Percentiles rank a stretch among this genome's conserved stretches.
Evolutionary conservation across 306 rosid species (phyloP).

Genomic region (Morella rubra): DNA sequence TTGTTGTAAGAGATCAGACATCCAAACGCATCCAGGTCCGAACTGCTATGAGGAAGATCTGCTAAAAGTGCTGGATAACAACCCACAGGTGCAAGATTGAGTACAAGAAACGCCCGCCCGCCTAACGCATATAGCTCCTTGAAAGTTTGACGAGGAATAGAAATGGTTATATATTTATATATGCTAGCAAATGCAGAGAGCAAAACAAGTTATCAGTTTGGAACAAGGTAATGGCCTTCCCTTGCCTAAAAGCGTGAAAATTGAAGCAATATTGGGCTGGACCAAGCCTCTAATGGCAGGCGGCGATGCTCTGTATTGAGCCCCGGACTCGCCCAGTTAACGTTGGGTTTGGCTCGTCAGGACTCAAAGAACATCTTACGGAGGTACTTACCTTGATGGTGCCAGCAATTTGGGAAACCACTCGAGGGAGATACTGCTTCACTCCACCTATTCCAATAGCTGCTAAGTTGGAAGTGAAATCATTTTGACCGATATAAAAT

Average conservation of each 20-base stretch:
- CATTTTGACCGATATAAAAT: conserved; percentile 88
- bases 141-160: conserved; percentile 20
- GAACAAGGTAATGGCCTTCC: neutral
- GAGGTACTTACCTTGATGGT: conserved; percentile 56
- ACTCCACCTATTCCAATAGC: conserved; percentile 52
- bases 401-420: conserved; percentile 54
- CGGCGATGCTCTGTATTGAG: neutral
- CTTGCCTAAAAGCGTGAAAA: neutral
- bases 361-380: neutral
- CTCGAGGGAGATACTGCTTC: conserved; percentile 58
- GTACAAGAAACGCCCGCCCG: conserved; percentile 63
- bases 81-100: conserved; percentile 81
- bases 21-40: conserved; percentile 67
- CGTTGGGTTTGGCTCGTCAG: neutral
- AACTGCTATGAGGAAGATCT: conserved; percentile 47
- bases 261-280: neutral
- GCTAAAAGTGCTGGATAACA: conserved; percentile 69
- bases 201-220: neutral
- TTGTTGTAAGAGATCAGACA: conserved; percentile 64
- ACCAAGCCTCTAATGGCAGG: neutral
- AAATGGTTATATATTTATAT: neutral
- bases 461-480: conserved; percentile 74
- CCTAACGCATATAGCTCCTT: conserved; percentile 74
- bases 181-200: neutral
- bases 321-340: neutral